phyloP scores from a whole-genome alignment of 1,284 basidiomycete genomes.

The Austroboletus niveus region DNA sequence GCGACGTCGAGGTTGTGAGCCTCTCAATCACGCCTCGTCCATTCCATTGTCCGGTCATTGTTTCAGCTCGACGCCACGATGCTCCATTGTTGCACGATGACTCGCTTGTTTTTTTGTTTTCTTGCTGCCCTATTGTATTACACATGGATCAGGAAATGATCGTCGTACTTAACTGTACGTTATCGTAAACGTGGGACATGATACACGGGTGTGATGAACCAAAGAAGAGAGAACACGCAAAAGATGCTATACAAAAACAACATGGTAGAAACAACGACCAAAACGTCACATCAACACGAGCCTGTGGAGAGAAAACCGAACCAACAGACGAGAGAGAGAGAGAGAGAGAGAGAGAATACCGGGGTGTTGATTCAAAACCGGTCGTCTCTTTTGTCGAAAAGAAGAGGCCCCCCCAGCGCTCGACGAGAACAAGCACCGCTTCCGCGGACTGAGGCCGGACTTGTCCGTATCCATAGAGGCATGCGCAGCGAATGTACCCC shows the following conservation, averaged over 20 bases:
- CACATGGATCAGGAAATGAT: constrained; percentile 7
- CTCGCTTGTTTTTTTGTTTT: not conserved
- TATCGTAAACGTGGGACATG: constrained; percentile 20
- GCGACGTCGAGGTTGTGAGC: not conserved
- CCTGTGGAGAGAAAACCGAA: not conserved
- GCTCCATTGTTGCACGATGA: not conserved
- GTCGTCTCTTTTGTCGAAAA: constrained; percentile 1
- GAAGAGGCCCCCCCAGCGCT: not conserved
- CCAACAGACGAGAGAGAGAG: not conserved
- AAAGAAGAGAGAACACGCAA: constrained; percentile 8
- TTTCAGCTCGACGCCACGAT: too few relatives aligned
- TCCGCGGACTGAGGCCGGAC: not conserved
- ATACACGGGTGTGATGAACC: constrained; percentile 23
- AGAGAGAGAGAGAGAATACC: not conserved
- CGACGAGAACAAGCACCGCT: not conserved
- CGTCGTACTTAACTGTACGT: constrained; percentile 18
- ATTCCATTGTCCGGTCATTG: not conserved
- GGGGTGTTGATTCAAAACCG: constrained; percentile 10
- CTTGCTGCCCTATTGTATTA: constrained; percentile 12
- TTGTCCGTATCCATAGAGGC: not conserved
- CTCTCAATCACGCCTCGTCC: not conserved
- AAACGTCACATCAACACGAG: constrained; percentile 27
- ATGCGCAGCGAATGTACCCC: not conserved
- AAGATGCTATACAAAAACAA: not conserved
- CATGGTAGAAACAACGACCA: constrained; percentile 3